Conservation (phyloP, 2,329 filamentous ascomycete genomes). For the Penicillium vulpinum region DNA sequence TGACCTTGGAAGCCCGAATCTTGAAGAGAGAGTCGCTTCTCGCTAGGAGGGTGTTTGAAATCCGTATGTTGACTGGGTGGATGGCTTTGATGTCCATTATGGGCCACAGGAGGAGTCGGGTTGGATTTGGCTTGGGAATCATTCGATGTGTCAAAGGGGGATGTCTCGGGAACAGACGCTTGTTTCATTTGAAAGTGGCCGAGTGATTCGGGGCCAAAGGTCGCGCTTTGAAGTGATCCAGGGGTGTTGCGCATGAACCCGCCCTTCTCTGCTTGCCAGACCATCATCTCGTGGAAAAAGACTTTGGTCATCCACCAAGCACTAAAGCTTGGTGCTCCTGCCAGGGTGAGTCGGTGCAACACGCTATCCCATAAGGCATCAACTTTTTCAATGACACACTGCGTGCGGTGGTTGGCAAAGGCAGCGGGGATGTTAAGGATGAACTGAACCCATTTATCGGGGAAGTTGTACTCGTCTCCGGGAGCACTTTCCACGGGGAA, state of each 20-base stretch:
- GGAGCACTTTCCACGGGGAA: conserved; percentile 39
- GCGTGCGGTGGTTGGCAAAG: conserved; percentile 45
- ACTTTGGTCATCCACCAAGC: conserved; percentile 76
- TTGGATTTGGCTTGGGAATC: conserved; percentile 24
- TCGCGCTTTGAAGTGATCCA: conserved; percentile 32
- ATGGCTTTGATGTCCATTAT: conserved; percentile 19
- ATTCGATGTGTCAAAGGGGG: conserved; percentile 18
- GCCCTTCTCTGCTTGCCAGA: conserved; percentile 84
- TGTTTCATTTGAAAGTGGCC: conserved; percentile 26
- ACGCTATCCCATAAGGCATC: conserved; percentile 47
- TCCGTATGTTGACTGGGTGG: conserved; percentile 20
- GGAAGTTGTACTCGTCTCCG: conserved; percentile 50
- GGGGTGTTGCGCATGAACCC: conserved; percentile 70
- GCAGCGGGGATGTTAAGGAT: conserved; percentile 42
- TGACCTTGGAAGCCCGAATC: conserved; percentile 39
- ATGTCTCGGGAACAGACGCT: conserved; percentile 15
- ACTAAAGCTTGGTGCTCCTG: conserved; percentile 49
- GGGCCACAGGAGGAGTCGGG: conserved; percentile 16
- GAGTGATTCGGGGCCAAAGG: conserved; percentile 26
- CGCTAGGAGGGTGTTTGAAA: conserved; percentile 20
- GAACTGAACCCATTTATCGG: conserved; percentile 49
- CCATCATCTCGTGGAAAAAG: conserved; percentile 91
- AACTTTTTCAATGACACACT: conserved; percentile 48
- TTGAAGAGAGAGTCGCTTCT: conserved; percentile 49
- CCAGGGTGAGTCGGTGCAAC: conserved; percentile 46